Conservation (phyloP, 768 basidiomycete genomes). For the Peribolospora kevripleyi region DNA sequence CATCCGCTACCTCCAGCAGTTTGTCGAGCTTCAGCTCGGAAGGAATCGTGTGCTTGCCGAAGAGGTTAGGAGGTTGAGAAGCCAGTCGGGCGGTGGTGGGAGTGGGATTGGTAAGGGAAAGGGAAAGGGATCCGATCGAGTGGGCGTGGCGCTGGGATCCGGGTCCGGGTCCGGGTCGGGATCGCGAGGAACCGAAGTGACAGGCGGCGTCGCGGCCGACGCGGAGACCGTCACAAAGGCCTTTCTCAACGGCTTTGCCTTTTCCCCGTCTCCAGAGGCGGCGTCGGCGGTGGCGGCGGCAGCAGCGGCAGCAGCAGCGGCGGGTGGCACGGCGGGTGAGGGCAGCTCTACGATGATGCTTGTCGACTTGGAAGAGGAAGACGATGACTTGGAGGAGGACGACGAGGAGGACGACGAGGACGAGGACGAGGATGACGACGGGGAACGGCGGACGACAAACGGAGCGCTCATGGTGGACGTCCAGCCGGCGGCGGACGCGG, state of each 20-base stretch:
- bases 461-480: no score
- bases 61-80: background rate
- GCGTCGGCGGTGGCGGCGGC: background rate
- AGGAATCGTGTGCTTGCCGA: slow-evolving; percentile 7
- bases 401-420: background rate
- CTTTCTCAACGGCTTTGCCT: background rate
- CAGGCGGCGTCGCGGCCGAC: background rate
- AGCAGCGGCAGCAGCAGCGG: background rate
- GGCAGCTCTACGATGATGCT: background rate
- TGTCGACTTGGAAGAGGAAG: background rate
- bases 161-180: background rate
- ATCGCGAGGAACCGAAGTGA: background rate
- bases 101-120: background rate
- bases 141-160: background rate
- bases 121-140: background rate
- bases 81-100: background rate
- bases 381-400: background rate
- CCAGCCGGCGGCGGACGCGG: no score
- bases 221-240: background rate
- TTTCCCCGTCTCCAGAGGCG: background rate
- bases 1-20: slow-evolving; percentile 20
- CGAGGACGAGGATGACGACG: background rate
- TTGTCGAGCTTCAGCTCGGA: slow-evolving; percentile 7
- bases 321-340: background rate
- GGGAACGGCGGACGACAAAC: background rate